phyloP scores from a whole-genome alignment of 2,329 filamentous ascomycete species.

The Colletotrichum tanaceti region DNA sequence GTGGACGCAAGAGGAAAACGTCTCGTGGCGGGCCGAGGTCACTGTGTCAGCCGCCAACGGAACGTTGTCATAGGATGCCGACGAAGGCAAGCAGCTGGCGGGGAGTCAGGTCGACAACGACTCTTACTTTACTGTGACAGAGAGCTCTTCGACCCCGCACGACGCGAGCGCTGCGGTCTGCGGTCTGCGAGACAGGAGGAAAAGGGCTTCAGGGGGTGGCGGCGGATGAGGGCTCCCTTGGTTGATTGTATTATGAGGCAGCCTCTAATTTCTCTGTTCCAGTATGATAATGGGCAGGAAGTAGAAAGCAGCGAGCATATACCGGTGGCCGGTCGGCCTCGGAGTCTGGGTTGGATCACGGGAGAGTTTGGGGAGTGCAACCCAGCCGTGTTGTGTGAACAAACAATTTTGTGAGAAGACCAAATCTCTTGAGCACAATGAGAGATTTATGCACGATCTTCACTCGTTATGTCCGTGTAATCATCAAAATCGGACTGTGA shows the following conservation, averaged over 20 bases:
- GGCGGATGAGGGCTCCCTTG: conserved; percentile 11
- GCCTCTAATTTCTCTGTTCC: not conserved
- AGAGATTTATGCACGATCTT: not conserved
- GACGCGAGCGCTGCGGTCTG: not conserved
- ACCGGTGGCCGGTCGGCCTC: not conserved
- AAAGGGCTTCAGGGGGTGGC: conserved; percentile 10
- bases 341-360: not conserved
- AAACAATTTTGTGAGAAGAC: not conserved
- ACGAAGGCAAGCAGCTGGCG: conserved; percentile 1
- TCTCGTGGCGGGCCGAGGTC: conserved; percentile 60
- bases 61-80: conserved; percentile 24
- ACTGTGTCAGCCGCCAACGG: conserved; percentile 35
- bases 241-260: conserved; percentile 34
- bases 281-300: conserved; percentile 10
- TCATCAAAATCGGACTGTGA: not conserved
- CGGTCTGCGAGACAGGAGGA: not conserved
- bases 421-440: no score
- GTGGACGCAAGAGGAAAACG: conserved; percentile 58
- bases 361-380: not conserved
- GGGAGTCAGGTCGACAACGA: conserved; percentile 6
- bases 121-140: conserved; percentile 6
- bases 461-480: no score
- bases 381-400: not conserved
- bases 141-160: not conserved
- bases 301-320: not conserved